Percentiles rank a stretch among this genome's conserved stretches.
These are phyloP conservation scores for Coprinopsis strossmayeri DNA, from an alignment of 768 basidiomycete genomes.

Conservation along the genomic window DNA sequence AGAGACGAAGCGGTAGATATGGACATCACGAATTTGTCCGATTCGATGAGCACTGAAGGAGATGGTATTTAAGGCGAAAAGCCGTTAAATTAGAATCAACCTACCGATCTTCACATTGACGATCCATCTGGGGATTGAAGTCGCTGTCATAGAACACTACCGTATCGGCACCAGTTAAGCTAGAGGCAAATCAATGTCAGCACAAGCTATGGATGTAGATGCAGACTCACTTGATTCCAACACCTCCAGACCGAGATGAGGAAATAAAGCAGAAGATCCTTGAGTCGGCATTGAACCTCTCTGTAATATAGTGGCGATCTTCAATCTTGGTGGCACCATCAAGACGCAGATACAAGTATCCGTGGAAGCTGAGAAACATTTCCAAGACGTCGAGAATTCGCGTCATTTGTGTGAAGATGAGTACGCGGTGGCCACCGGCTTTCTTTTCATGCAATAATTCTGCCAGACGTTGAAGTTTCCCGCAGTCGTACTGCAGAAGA, in stretches of 20 bases:
- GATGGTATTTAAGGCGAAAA: neutral
- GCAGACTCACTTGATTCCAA: constrained; percentile 83
- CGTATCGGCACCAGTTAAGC: constrained; percentile 85
- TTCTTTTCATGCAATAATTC: constrained; percentile 76
- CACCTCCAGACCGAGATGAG: constrained; percentile 72
- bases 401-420: constrained; percentile 99
- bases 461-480: constrained; percentile 86
- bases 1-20: constrained; percentile 93
- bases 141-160: constrained; percentile 98
- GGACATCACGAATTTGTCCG: constrained; percentile 92
- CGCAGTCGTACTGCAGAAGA: constrained; percentile 91
- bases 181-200: constrained; percentile 22
- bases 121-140: constrained; percentile 97
- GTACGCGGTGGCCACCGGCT: constrained; percentile 78
- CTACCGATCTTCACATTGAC: constrained; percentile 90
- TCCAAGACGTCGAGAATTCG: constrained; percentile 90
- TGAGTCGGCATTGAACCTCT: constrained; percentile 76
- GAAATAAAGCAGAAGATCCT: constrained; percentile 87
- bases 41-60: constrained; percentile 85
- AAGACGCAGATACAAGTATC: constrained; percentile 88
- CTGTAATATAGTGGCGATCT: constrained; percentile 86
- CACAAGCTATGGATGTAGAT: constrained; percentile 10
- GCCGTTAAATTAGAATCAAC: constrained; percentile 18
- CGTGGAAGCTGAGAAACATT: constrained; percentile 87
- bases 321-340: constrained; percentile 96